Percentiles rank a stretch among this genome's conserved stretches.
Evolutionary conservation across 2,329 filamentous ascomycete species (phyloP).

Genomic region (Sporothrix pseudoabietina): DNA sequence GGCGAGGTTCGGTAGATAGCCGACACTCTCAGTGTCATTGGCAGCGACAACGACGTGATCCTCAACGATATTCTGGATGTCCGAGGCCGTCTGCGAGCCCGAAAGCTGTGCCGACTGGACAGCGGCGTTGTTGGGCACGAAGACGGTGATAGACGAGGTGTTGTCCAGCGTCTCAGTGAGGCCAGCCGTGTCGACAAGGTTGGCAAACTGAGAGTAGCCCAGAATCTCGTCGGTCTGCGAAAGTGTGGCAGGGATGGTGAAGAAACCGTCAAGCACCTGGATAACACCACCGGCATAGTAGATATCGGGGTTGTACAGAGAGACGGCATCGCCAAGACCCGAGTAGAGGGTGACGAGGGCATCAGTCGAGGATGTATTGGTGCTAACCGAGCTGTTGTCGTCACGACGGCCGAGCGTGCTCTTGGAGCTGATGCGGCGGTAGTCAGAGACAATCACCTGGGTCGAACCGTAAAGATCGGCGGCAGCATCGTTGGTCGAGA

Average conservation of each 20-base stretch:
- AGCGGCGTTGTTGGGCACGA: conserved; percentile 32
- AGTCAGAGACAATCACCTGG: conserved; percentile 32
- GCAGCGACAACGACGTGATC: conserved; percentile 30
- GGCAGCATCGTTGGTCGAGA: conserved; percentile 29
- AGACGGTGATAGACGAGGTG: conserved; percentile 32
- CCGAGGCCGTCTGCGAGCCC: background rate
- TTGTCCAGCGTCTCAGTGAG: conserved; percentile 29
- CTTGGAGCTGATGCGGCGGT: conserved; percentile 21
- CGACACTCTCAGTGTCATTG: conserved; percentile 20
- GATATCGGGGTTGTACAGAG: conserved; percentile 32
- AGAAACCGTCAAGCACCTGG: conserved; percentile 32
- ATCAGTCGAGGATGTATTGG: conserved; percentile 26
- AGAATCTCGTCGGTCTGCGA: conserved; percentile 28
- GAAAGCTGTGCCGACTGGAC: conserved; percentile 30
- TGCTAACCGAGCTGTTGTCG: conserved; percentile 24
- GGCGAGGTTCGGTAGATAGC: conserved; percentile 31
- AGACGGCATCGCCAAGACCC: conserved; percentile 30
- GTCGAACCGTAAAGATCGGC: conserved; percentile 28
- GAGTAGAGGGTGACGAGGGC: conserved; percentile 32
- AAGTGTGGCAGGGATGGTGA: conserved; percentile 30
- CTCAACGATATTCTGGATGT: conserved; percentile 27
- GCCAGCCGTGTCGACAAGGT: conserved; percentile 25
- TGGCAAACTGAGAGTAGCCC: conserved; percentile 31
- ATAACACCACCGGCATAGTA: conserved; percentile 27
- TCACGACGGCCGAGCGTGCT: conserved; percentile 1